phyloP scores from a whole-genome alignment of 1,284 basidiomycete genomes.

The Meripilus lineatus region DNA sequence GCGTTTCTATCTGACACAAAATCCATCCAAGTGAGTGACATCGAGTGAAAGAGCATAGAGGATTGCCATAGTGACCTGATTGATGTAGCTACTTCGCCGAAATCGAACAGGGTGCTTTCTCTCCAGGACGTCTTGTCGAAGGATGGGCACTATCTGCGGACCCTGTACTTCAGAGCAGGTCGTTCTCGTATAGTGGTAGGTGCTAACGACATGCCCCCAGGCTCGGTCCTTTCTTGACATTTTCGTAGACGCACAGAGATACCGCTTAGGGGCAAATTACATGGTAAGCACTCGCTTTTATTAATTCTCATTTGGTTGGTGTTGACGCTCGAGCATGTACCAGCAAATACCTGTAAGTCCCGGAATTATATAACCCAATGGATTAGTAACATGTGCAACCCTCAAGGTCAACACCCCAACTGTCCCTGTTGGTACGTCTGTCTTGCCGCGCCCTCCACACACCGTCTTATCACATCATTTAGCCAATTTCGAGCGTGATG shows the following conservation, averaged over 20 bases:
- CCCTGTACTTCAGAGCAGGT: constrained; percentile 39
- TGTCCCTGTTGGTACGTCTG: constrained; percentile 18
- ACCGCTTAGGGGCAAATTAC: constrained; percentile 38
- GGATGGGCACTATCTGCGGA: constrained; percentile 40
- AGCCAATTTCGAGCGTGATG: constrained; percentile 38
- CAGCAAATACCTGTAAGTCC: constrained; percentile 24
- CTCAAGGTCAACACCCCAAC: constrained; percentile 23
- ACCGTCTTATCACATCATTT: constrained; percentile 9
- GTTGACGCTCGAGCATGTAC: background rate
- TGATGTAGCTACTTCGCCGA: constrained; percentile 71
- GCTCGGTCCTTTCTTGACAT: background rate
- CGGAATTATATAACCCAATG: too few relatives aligned
- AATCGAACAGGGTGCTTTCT: constrained; percentile 82
- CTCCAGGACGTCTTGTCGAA: constrained; percentile 69
- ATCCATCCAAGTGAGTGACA: constrained; percentile 53
- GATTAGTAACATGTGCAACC: too few relatives aligned
- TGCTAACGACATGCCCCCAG: background rate
- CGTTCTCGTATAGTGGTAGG: constrained; percentile 33
- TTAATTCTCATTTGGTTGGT: background rate
- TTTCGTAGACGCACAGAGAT: constrained; percentile 28
- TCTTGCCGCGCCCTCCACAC: background rate
- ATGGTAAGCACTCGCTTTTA: constrained; percentile 6
- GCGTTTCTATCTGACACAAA: constrained; percentile 82
- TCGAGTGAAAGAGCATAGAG: background rate
- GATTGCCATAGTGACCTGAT: background rate